Conservation (phyloP, 306 rosid species). For the Quillaja saponaria region DNA sequence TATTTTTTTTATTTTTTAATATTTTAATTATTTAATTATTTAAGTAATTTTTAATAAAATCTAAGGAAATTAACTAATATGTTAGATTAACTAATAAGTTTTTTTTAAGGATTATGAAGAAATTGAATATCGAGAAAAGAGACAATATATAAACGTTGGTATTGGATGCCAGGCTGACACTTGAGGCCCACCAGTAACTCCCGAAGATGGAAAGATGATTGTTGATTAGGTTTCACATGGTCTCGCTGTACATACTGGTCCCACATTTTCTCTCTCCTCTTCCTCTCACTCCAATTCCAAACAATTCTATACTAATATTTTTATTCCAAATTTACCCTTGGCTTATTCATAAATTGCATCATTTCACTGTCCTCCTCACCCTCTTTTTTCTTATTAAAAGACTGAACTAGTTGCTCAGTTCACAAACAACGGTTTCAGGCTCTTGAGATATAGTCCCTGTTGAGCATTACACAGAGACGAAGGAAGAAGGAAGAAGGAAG, state of each 20-base stretch:
- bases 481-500: too few relatives aligned
- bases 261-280: conserved; percentile 8
- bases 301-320: background rate
- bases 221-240: conserved; percentile 52
- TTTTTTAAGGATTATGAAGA: too few relatives aligned
- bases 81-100: too few relatives aligned
- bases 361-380: background rate
- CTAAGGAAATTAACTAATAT: too few relatives aligned
- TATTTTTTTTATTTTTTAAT: too few relatives aligned
- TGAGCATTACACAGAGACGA: background rate
- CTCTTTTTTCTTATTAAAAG: conserved; percentile 18
- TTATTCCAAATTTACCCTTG: conserved; percentile 40
- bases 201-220: too few relatives aligned
- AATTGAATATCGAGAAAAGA: background rate
- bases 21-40: too few relatives aligned
- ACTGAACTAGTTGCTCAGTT: background rate
- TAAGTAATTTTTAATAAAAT: too few relatives aligned
- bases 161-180: conserved; percentile 43
- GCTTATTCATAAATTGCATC: conserved; percentile 23
- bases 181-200: background rate
- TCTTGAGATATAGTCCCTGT: background rate
- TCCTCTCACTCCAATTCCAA: background rate
- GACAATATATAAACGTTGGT: conserved; percentile 19
- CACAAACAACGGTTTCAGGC: background rate
- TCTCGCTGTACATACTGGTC: conserved; percentile 35